These are phyloP conservation scores for Pythium insidiosum DNA, from an alignment of 352 stramenopile species.

Conservation along the genomic window DNA sequence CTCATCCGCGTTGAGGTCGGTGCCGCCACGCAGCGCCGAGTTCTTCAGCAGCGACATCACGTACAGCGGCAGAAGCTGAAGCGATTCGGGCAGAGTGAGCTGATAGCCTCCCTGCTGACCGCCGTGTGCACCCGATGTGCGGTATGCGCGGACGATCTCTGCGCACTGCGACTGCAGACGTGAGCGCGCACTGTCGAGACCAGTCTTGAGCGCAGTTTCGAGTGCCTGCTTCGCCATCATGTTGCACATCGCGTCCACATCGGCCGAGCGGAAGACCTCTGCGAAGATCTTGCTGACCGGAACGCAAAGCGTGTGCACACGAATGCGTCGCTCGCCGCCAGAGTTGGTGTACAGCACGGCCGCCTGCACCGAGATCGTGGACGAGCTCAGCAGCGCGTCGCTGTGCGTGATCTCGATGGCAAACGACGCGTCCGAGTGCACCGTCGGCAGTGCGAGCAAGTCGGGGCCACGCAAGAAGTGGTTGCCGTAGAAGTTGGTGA, in stretches of 20 bases:
- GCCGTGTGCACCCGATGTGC: conserved; percentile 68
- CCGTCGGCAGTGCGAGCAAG: conserved; percentile 95
- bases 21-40: conserved; percentile 93
- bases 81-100: conserved; percentile 82
- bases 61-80: conserved; percentile 95
- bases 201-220: conserved; percentile 91
- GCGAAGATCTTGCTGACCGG: conserved; percentile 87
- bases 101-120: conserved; percentile 69
- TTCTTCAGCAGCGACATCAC: conserved; percentile 98
- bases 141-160: conserved; percentile 92
- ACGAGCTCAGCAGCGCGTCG: conserved; percentile 91
- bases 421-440: conserved; percentile 94
- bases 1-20: conserved; percentile 95
- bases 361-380: conserved; percentile 94
- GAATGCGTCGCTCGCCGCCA: conserved; percentile 95
- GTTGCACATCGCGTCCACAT: conserved; percentile 92
- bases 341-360: conserved; percentile 98
- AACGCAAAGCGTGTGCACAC: conserved; percentile 95
- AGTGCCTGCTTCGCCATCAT: conserved; percentile 94
- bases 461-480: conserved; percentile 97
- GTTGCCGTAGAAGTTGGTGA: conserved; percentile 98
- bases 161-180: conserved; percentile 89
- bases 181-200: conserved; percentile 91
- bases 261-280: conserved; percentile 90
- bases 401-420: conserved; percentile 97